Evolutionary conservation across 148 eudicot genomes (phyloP).

Genomic region (Cornus suecica): DNA sequence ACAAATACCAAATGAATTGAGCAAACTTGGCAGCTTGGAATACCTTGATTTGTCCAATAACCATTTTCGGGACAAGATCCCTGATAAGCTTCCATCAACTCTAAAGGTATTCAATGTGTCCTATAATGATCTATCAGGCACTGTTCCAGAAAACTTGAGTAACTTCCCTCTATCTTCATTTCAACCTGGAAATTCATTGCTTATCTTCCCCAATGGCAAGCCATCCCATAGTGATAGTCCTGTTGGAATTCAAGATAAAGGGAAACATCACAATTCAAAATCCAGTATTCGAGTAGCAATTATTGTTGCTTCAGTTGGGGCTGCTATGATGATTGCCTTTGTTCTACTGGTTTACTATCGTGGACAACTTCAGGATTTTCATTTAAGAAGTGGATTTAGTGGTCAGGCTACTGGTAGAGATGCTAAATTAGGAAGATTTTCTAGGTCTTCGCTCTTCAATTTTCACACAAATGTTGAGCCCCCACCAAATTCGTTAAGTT

Average conservation of each 20-base stretch:
- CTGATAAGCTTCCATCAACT: constrained; percentile 60
- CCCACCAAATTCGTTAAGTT: constrained; percentile 53
- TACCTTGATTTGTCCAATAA: constrained; percentile 81
- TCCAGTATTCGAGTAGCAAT: constrained; percentile 63
- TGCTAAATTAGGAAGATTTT: constrained; percentile 52
- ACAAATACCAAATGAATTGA: constrained; percentile 55
- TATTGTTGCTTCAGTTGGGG: constrained; percentile 71
- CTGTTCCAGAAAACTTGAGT: constrained; percentile 59
- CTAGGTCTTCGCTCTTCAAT: constrained; percentile 62
- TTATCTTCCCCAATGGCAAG: constrained; percentile 26
- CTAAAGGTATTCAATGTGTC: constrained; percentile 61
- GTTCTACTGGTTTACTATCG: constrained; percentile 75
- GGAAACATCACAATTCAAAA: constrained; percentile 34
- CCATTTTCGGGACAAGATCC: constrained; percentile 60
- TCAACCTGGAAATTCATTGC: constrained; percentile 69
- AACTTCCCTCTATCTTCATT: constrained; percentile 59
- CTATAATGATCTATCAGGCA: constrained; percentile 61
- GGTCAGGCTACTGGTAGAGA: constrained; percentile 50
- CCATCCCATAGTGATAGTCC: constrained; percentile 23
- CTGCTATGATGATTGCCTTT: constrained; percentile 78
- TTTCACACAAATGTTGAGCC: constrained; percentile 54
- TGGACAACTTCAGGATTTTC: constrained; percentile 54
- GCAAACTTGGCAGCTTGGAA: constrained; percentile 52
- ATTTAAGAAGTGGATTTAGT: constrained; percentile 45
- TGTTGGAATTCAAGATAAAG: constrained; percentile 12